Evolutionary conservation across 768 basidiomycete genomes (phyloP).

Genomic region (Kwoniella pini): DNA sequence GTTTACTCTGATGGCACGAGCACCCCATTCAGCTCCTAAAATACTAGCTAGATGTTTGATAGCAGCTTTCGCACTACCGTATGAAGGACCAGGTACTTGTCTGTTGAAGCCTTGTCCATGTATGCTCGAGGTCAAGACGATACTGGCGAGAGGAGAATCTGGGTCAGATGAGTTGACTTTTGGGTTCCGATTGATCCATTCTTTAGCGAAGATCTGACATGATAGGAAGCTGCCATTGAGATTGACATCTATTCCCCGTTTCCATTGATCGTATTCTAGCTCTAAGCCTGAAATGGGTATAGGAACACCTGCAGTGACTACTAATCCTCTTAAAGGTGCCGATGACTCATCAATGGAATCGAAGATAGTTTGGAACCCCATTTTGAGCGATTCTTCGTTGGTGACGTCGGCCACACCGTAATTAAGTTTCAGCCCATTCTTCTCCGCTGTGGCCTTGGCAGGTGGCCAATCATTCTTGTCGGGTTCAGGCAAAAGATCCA

Average conservation of each 20-base stretch:
- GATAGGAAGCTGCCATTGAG: constrained; percentile 29
- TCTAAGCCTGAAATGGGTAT: constrained; percentile 31
- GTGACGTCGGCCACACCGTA: constrained; percentile 36
- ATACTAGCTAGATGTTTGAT: constrained; percentile 51
- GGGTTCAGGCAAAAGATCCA: constrained; percentile 37
- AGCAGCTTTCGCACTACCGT: constrained; percentile 54
- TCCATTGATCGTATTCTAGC: constrained; percentile 27
- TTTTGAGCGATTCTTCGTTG: constrained; percentile 13
- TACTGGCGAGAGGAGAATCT: constrained; percentile 27
- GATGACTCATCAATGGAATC: neutral
- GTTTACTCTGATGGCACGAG: constrained; percentile 50
- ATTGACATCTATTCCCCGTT: constrained; percentile 45
- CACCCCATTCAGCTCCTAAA: constrained; percentile 54
- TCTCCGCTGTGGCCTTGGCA: constrained; percentile 14
- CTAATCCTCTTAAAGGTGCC: constrained; percentile 25
- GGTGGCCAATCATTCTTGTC: constrained; percentile 29
- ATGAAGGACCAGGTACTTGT: constrained; percentile 34
- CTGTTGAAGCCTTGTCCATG: constrained; percentile 32
- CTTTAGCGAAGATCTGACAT: constrained; percentile 31
- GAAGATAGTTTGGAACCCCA: constrained; percentile 11
- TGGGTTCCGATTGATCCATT: constrained; percentile 16
- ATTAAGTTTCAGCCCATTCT: constrained; percentile 12
- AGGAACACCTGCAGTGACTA: constrained; percentile 36
- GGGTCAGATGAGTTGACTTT: neutral
- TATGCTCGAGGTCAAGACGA: constrained; percentile 39